phyloP scores from a whole-genome alignment of 805 yeast genomes.

The Starmerella bacillaris region DNA sequence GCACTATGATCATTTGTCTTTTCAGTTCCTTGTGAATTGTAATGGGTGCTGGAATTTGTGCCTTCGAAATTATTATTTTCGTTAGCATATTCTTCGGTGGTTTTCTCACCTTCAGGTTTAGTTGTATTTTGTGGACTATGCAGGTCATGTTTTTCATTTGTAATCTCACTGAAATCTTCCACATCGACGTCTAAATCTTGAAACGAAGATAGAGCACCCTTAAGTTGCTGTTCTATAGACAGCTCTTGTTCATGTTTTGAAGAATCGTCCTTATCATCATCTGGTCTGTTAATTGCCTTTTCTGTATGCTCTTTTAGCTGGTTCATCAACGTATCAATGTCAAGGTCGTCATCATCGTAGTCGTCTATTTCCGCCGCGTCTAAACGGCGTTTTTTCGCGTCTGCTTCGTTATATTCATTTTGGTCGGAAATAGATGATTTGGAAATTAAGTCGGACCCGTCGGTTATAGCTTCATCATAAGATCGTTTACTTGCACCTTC shows the following conservation, averaged over 20 bases:
- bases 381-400: background rate
- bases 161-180: slow-evolving; percentile 3
- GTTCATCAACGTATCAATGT: slow-evolving; percentile 18
- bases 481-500: no score
- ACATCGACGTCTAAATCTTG: slow-evolving; percentile 7
- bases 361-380: background rate
- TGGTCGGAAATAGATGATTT: no score
- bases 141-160: background rate
- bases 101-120: background rate
- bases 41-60: no score
- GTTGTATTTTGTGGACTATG: background rate
- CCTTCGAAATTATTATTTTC: no score
- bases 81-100: background rate
- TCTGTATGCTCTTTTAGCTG: slow-evolving; percentile 17
- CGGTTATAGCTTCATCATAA: no score
- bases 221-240: slow-evolving; percentile 17
- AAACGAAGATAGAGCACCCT: slow-evolving; percentile 18
- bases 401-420: background rate
- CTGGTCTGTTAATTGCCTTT: background rate
- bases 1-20: no score
- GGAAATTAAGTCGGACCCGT: no score
- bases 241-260: slow-evolving; percentile 4
- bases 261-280: background rate
- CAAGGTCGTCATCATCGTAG: slow-evolving; percentile 8
- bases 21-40: no score